These are phyloP conservation scores for Polyporus tsugae DNA, from an alignment of 1,284 basidiomycete species.

Conservation along the genomic window DNA sequence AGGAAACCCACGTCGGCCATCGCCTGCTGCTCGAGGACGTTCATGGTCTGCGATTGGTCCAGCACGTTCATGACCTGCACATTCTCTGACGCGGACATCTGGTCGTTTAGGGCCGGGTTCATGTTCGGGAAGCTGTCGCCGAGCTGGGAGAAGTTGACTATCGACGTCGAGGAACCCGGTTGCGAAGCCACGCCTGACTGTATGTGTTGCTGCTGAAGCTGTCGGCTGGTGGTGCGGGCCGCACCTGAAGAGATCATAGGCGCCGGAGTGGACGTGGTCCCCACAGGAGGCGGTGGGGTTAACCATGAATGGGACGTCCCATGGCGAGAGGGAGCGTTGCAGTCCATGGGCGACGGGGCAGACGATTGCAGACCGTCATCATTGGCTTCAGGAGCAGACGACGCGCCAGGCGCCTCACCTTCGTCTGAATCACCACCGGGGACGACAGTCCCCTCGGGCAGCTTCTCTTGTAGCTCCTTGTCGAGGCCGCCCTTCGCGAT, in stretches of 20 bases:
- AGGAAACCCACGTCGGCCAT: slow-evolving; percentile 78
- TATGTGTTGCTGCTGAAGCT: slow-evolving; percentile 25
- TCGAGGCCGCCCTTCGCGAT: slow-evolving; percentile 68
- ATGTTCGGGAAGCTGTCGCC: slow-evolving; percentile 54
- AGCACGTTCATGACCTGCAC: slow-evolving; percentile 81
- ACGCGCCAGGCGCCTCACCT: slow-evolving; percentile 54
- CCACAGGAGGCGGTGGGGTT: neutral
- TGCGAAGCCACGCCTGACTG: slow-evolving; percentile 7
- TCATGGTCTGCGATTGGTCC: slow-evolving; percentile 62
- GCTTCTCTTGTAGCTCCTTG: slow-evolving; percentile 52
- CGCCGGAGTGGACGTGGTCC: slow-evolving; percentile 23
- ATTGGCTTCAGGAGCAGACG: slow-evolving; percentile 35
- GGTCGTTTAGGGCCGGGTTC: slow-evolving; percentile 61
- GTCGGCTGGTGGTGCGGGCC: slow-evolving; percentile 17
- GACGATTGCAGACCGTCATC: slow-evolving; percentile 40
- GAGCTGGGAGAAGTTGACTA: slow-evolving; percentile 67
- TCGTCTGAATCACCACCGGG: slow-evolving; percentile 41
- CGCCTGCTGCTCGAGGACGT: slow-evolving; percentile 66
- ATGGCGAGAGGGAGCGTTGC: slow-evolving; percentile 9
- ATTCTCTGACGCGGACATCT: slow-evolving; percentile 49
- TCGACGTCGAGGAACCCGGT: slow-evolving; percentile 37
- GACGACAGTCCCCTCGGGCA: slow-evolving; percentile 33
- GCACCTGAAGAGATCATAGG: slow-evolving; percentile 24
- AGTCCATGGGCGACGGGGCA: slow-evolving; percentile 27
- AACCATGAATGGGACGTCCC: slow-evolving; percentile 1